These are phyloP conservation scores for Apiospora sp. DNA, from an alignment of 2,329 filamentous ascomycete genomes.

Conservation along the genomic window DNA sequence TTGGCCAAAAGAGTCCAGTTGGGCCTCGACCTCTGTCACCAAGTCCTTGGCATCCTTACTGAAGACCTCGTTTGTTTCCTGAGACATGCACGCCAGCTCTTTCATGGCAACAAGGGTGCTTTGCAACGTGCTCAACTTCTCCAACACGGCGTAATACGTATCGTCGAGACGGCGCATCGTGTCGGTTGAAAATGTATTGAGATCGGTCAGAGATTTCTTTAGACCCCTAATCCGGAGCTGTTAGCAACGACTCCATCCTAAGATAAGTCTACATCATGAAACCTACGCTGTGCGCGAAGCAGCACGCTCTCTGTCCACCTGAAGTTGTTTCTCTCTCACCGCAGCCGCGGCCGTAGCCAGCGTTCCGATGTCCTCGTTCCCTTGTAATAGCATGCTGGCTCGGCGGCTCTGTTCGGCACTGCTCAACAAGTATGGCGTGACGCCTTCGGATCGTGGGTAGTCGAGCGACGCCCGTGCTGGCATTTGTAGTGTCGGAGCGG, in stretches of 20 bases:
- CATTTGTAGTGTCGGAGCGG: conserved; percentile 33
- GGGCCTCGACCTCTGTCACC: conserved; percentile 64
- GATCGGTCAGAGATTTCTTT: conserved; percentile 58
- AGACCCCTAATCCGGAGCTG: conserved; percentile 51
- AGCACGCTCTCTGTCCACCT: conserved; percentile 51
- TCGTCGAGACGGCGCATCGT: conserved; percentile 74
- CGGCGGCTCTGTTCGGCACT: conserved; percentile 54
- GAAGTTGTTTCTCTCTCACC: conserved; percentile 49
- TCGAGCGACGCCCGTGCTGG: conserved; percentile 53
- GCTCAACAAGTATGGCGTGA: conserved; percentile 48
- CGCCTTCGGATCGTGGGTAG: conserved; percentile 52
- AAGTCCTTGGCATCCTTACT: conserved; percentile 65
- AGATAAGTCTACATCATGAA: neutral
- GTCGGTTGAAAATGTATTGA: conserved; percentile 67
- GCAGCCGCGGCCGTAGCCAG: conserved; percentile 33
- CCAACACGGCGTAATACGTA: conserved; percentile 76
- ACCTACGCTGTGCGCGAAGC: conserved; percentile 52
- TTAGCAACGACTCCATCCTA: neutral
- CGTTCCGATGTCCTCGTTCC: conserved; percentile 34
- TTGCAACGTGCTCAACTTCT: conserved; percentile 71
- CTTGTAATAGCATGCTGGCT: conserved; percentile 48
- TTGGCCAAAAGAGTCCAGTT: conserved; percentile 66
- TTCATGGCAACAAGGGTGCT: conserved; percentile 70
- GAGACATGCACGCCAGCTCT: conserved; percentile 70
- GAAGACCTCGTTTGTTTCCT: conserved; percentile 66